A percentile compares a stretch with the other conserved stretches of the same genome.
Conservation (phyloP, 495 filamentous ascomycete genomes). For the Saxophila tyrrhenica region DNA sequence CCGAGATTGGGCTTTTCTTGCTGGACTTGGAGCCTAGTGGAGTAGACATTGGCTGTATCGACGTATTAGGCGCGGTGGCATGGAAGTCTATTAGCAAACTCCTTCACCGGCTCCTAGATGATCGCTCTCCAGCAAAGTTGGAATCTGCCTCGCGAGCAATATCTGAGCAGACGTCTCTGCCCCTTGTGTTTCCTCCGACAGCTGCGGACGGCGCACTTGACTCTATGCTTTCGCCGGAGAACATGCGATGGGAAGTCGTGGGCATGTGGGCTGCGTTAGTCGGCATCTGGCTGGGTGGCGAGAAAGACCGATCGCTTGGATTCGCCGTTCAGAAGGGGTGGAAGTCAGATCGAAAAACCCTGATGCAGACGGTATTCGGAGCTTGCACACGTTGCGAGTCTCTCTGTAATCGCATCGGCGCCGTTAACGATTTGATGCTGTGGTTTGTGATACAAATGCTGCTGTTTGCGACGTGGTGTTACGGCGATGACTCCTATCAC, state of each 20-base stretch:
- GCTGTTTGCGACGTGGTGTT: not conserved
- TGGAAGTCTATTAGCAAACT: too few species aligned
- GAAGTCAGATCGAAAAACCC: not conserved
- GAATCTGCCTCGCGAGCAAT: not conserved
- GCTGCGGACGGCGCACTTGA: not conserved
- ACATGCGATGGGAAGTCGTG: not conserved
- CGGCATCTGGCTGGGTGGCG: not conserved
- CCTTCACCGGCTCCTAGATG: not conserved
- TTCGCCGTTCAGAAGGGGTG: not conserved
- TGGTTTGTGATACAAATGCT: not conserved
- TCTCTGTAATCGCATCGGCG: not conserved
- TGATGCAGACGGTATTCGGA: not conserved
- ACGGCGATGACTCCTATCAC: not conserved
- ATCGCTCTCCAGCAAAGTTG: not conserved
- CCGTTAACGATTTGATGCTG: not conserved
- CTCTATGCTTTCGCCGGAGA: not conserved
- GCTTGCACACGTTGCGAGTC: not conserved
- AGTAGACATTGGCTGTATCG: not conserved
- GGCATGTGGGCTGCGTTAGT: not conserved
- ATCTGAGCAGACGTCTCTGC: not conserved
- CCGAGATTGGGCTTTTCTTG: not conserved
- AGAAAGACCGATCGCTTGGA: not conserved
- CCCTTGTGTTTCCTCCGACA: not conserved
- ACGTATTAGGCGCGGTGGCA: not conserved
- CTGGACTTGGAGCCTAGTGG: not conserved